A percentile compares a stretch with the other conserved stretches of the same genome.
Conservation (phyloP, 495 filamentous ascomycete species). For the Copromyces sp. region DNA sequence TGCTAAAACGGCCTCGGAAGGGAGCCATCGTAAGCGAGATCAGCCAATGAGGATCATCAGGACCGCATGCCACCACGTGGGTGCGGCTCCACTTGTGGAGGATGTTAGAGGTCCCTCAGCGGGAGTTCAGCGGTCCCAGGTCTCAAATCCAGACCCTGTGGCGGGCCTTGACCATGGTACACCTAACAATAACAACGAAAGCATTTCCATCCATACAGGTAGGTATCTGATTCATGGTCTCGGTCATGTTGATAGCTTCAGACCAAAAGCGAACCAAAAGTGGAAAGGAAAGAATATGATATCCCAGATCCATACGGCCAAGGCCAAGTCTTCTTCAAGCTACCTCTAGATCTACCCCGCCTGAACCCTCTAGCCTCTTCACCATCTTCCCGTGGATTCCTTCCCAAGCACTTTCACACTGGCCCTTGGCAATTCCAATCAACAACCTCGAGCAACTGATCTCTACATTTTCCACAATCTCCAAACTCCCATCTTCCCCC, state of each 20-base stretch:
- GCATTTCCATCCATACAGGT: not conserved
- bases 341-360: not conserved
- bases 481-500: slow-evolving; percentile 9
- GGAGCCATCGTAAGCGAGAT: not conserved
- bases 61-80: not conserved
- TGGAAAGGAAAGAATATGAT: not conserved
- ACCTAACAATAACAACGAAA: not conserved
- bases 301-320: not conserved
- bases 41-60: not conserved
- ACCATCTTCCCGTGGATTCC: slow-evolving; percentile 34
- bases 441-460: slow-evolving; percentile 34
- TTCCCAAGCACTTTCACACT: slow-evolving; percentile 33
- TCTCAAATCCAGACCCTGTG: not conserved
- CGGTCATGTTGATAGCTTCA: not conserved
- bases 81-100: not conserved
- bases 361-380: slow-evolving; percentile 18
- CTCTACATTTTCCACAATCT: slow-evolving; percentile 30
- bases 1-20: not conserved
- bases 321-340: not conserved
- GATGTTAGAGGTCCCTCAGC: not conserved
- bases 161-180: not conserved
- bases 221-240: not conserved
- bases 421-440: slow-evolving; percentile 29
- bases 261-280: not conserved
- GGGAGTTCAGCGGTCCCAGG: not conserved